phyloP scores from a whole-genome alignment of 202 grass and related monocot genomes.

The Panicum virgatum region DNA sequence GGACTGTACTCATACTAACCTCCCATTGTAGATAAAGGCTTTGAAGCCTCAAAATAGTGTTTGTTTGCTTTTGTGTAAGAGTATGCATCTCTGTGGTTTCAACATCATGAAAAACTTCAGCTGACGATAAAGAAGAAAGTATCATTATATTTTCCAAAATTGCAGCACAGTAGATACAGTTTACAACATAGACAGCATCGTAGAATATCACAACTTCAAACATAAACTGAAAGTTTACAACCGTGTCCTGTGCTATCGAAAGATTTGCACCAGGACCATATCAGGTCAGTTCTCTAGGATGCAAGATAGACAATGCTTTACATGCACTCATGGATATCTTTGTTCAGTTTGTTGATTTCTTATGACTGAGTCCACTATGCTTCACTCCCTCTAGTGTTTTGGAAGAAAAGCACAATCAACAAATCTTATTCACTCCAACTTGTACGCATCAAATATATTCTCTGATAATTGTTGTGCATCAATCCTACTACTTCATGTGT shows the following conservation, averaged over 20 bases:
- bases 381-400: constrained; percentile 7
- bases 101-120: constrained; percentile 17
- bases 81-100: background rate
- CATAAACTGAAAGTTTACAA: background rate
- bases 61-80: background rate
- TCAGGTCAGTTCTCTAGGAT: constrained; percentile 5
- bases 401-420: background rate
- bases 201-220: constrained; percentile 16
- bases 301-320: background rate
- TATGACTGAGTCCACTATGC: background rate
- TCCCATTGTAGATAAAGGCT: constrained; percentile 13
- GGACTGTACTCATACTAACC: constrained; percentile 23
- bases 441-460: constrained; percentile 40
- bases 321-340: constrained; percentile 12
- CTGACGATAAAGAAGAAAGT: constrained; percentile 16
- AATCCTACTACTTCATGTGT: constrained; percentile 54
- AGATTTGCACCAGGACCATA: constrained; percentile 1
- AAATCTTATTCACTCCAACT: constrained; percentile 42
- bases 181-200: background rate
- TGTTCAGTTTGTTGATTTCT: background rate
- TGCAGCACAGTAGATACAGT: background rate
- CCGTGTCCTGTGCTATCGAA: background rate
- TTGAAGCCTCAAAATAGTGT: background rate
- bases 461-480: constrained; percentile 37
- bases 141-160: constrained; percentile 15